These are phyloP conservation scores for Corymbia calophylla DNA, from an alignment of 441 rosid species.

Conservation along the genomic window DNA sequence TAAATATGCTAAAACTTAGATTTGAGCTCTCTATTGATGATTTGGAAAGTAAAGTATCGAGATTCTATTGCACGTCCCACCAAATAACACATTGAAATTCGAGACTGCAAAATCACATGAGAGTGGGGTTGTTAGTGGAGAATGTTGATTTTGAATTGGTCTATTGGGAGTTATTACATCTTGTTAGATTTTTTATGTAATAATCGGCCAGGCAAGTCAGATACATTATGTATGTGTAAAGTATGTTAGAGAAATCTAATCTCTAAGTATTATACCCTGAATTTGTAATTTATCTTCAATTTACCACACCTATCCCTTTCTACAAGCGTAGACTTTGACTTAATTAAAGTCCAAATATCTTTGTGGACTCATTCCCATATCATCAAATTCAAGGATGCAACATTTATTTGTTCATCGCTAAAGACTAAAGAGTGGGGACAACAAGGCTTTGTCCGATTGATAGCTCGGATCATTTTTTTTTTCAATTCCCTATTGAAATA, in stretches of 20 bases:
- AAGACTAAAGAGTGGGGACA: too few relatives aligned
- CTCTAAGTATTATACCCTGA: not conserved
- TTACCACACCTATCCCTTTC: too few relatives aligned
- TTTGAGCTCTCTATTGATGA: not conserved
- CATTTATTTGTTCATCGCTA: too few relatives aligned
- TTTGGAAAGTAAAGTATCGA: not conserved
- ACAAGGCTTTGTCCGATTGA: not conserved
- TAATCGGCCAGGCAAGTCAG: not conserved
- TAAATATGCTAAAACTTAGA: fast-evolving
- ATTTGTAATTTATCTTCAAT: too few relatives aligned
- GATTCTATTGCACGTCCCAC: not conserved
- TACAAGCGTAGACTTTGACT: too few relatives aligned
- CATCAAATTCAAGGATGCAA: too few relatives aligned
- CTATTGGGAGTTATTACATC: not conserved
- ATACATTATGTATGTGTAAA: not conserved
- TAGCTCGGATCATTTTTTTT: not conserved
- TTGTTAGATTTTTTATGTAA: not conserved
- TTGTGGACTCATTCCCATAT: too few relatives aligned
- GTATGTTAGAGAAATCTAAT: not conserved
- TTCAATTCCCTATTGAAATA: not conserved
- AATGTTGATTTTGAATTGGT: not conserved
- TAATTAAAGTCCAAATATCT: too few relatives aligned
- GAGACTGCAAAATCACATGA: not conserved
- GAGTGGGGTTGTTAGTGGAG: not conserved
- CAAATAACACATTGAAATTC: not conserved